These are phyloP conservation scores for Barbatosphaeria neglecta DNA, from an alignment of 495 filamentous ascomycete species.

Conservation along the genomic window DNA sequence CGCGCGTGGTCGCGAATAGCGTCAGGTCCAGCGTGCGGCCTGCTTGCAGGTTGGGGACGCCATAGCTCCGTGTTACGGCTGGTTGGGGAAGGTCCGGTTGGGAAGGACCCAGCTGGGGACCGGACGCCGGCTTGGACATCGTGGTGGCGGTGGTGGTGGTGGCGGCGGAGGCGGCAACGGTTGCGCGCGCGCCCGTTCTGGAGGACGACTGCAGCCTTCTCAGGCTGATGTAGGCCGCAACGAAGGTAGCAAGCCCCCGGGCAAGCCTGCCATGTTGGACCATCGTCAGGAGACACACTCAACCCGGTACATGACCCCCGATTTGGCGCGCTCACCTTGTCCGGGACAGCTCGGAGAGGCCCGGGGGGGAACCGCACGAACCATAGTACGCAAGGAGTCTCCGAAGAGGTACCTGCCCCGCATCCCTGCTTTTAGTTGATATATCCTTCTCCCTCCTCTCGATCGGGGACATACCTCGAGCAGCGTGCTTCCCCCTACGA, in stretches of 20 bases:
- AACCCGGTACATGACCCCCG: too few relatives aligned
- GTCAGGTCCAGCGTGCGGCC: constrained; percentile 83
- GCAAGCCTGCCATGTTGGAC: constrained; percentile 17
- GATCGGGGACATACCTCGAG: constrained; percentile 36
- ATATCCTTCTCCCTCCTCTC: neutral
- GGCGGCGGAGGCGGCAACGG: constrained; percentile 24
- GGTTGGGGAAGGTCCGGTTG: too few relatives aligned
- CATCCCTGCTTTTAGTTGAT: neutral
- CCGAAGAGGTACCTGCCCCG: constrained; percentile 17
- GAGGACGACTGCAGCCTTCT: constrained; percentile 32
- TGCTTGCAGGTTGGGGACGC: constrained; percentile 35
- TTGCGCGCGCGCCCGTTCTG: constrained; percentile 29
- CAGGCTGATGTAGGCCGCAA: constrained; percentile 39
- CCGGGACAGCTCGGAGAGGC: constrained; percentile 15
- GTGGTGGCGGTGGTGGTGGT: too few relatives aligned
- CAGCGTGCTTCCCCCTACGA: constrained; percentile 67
- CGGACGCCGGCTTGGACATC: too few relatives aligned
- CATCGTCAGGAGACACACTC: too few relatives aligned
- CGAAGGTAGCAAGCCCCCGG: constrained; percentile 37
- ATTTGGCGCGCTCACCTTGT: constrained; percentile 16
- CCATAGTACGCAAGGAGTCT: constrained; percentile 11
- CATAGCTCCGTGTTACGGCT: too few relatives aligned
- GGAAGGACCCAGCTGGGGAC: too few relatives aligned
- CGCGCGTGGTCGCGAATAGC: constrained; percentile 64
- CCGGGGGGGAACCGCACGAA: too few relatives aligned